Evolutionary conservation across 192 early-diverging fungal species (phyloP), one percentile per base, ranked within the genome.

Genomic region (Lunasporangiospora selenospora): DNA sequence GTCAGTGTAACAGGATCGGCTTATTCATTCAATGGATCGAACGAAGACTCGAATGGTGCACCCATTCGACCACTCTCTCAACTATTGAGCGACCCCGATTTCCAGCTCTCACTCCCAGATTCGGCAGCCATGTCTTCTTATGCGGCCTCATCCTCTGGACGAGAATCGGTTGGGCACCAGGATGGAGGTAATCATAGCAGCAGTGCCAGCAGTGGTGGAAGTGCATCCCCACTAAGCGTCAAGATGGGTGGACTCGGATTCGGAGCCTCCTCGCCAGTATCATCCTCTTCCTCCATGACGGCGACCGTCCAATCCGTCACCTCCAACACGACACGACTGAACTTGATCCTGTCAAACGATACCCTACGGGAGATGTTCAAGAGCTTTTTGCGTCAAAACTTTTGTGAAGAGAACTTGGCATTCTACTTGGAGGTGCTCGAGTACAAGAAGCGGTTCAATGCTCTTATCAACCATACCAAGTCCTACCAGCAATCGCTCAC

Each of bases 371-470:
- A 79, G 5, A 56, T 83, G 10, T 91, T 91, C 75, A 85, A 83
- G 63, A 79, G 71, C 23, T 90, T 89, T 64, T 71, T 88, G 39
- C 73, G 79, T n/a, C 69, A 78, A 21, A 89, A 88, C 44, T 87
- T 87, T 43, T 91, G 88, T 50, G 82, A 89, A 51, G 90, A 92
- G 40, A 92, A 92, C 47, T 65, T 89, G 38, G 60, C 84, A 11
- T 92, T 91, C 48, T 84, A 85, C 71, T 61, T 83, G 10, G 89
- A 92, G 30, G 81, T 79, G 0, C 48, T 85, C 29, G 55, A 71
- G n/a, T 87, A 85, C 58, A 80, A 80, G 33, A 19, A 32, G 42
- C 56, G 46, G 34, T 73, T 73, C 26, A 56, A 62, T 15, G 46
- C 69, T 0, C 48, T 73, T 13, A 63, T 73, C 34, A 58, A 62